A percentile compares a stretch with the other conserved stretches of the same genome.
Evolutionary conservation across 306 rosid species (phyloP).

Genomic region (Cicer judaicum): DNA sequence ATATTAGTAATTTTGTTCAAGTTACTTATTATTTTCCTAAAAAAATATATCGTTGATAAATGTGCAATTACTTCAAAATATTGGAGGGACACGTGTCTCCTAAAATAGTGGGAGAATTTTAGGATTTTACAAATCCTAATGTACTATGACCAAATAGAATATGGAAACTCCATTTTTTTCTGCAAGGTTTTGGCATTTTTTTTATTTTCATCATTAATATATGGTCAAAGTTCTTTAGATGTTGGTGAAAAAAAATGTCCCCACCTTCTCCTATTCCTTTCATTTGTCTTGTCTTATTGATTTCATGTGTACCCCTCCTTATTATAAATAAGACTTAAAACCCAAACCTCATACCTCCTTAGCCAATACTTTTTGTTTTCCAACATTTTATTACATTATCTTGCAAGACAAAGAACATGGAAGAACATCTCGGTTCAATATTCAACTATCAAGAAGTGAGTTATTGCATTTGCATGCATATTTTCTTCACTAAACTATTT

Average conservation of each 20-base stretch:
- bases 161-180: slow-evolving; percentile 36
- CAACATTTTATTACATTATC: not conserved
- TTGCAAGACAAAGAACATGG: slow-evolving; percentile 52
- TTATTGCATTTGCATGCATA: slow-evolving; percentile 28
- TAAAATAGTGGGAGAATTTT: slow-evolving; percentile 42
- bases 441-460: slow-evolving; percentile 71
- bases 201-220: slow-evolving; percentile 46
- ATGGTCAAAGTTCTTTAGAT: slow-evolving; percentile 47
- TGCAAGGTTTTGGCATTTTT: slow-evolving; percentile 46
- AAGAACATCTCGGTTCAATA: slow-evolving; percentile 51
- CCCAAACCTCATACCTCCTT: slow-evolving; percentile 41
- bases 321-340: slow-evolving; percentile 55
- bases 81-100: slow-evolving; percentile 36
- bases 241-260: slow-evolving; percentile 34
- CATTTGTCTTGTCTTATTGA: slow-evolving; percentile 46
- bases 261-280: slow-evolving; percentile 34
- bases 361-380: not conserved
- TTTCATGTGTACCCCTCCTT: slow-evolving; percentile 42
- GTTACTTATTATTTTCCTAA: not conserved
- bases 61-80: not conserved
- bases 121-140: slow-evolving; percentile 30
- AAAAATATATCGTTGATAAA: not conserved
- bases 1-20: too few species aligned
- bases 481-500: not conserved
- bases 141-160: slow-evolving; percentile 17